These are phyloP conservation scores for Pseudogymnoascus sp. DNA, from an alignment of 2,329 filamentous ascomycete species.

Conservation along the genomic window DNA sequence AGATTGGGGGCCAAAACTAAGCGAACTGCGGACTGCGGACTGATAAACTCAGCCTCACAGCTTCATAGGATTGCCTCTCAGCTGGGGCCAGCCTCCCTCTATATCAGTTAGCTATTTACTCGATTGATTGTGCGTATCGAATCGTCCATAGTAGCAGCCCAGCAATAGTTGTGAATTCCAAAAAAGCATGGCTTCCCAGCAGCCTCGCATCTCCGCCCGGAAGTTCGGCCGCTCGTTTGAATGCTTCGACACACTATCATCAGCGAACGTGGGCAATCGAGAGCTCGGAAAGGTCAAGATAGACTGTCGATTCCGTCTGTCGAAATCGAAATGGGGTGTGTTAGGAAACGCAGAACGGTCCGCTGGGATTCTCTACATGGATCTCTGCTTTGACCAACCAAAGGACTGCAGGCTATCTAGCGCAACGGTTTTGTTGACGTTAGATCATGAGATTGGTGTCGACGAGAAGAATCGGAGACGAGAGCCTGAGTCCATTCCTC, in stretches of 20 bases:
- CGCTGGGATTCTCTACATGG: conserved; percentile 17
- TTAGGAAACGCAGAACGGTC: conserved; percentile 1
- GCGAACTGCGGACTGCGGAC: not conserved
- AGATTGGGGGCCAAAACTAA: not conserved
- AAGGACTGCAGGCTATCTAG: conserved; percentile 14
- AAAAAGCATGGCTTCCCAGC: not conserved
- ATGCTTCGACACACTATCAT: not conserved
- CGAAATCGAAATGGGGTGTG: not conserved
- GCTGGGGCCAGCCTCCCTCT: not conserved
- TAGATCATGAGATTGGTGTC: not conserved
- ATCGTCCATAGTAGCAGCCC: not conserved
- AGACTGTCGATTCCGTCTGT: not conserved
- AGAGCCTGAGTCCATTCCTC: not conserved
- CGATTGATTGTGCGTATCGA: not conserved
- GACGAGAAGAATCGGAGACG: not conserved
- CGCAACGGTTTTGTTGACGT: conserved; percentile 14
- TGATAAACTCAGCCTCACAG: not conserved
- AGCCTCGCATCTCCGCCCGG: not conserved
- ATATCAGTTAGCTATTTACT: not conserved
- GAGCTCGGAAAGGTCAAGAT: not conserved
- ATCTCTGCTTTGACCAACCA: conserved; percentile 17
- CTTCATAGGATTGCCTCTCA: not conserved
- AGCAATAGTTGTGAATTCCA: not conserved
- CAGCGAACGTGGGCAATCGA: not conserved
- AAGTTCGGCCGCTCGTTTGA: not conserved